Conservation (phyloP, 352 stramenopile genomes). For the Blastocystis sp. region DNA sequence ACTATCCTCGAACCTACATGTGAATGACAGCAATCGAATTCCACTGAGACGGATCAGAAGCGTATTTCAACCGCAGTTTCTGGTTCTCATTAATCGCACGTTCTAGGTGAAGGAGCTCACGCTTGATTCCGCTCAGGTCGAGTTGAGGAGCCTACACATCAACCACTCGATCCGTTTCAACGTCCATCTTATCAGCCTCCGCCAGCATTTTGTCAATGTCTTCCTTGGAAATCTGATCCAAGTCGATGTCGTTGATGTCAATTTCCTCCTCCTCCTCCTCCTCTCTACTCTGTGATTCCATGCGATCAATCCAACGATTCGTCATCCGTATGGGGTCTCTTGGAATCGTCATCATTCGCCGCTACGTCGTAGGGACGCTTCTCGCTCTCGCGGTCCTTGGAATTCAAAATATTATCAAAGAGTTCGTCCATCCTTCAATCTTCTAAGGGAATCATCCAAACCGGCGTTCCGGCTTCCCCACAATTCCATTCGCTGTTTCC, state of each 20-base stretch:
- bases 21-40: neutral
- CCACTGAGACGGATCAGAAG: conserved; percentile 18
- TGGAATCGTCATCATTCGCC: neutral
- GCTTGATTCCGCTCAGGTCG: conserved; percentile 42
- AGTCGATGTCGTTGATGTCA: neutral
- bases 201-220: conserved; percentile 32
- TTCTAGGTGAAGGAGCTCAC: neutral
- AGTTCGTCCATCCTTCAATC: neutral
- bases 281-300: neutral
- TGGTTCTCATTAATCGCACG: conserved; percentile 8
- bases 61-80: conserved; percentile 34
- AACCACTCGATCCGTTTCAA: neutral
- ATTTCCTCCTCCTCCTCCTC: conserved; percentile 23
- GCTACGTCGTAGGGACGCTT: neutral
- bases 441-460: neutral
- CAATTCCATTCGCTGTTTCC: neutral
- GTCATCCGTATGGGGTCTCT: neutral
- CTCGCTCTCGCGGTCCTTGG: neutral
- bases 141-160: neutral
- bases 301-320: neutral
- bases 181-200: conserved; percentile 32
- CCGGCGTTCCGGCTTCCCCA: neutral
- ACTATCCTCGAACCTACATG: conserved; percentile 38
- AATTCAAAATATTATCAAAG: conserved; percentile 54
- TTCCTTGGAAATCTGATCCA: neutral